phyloP scores from a whole-genome alignment of 2,329 filamentous ascomycete species.

The Grosmannia huntii region DNA sequence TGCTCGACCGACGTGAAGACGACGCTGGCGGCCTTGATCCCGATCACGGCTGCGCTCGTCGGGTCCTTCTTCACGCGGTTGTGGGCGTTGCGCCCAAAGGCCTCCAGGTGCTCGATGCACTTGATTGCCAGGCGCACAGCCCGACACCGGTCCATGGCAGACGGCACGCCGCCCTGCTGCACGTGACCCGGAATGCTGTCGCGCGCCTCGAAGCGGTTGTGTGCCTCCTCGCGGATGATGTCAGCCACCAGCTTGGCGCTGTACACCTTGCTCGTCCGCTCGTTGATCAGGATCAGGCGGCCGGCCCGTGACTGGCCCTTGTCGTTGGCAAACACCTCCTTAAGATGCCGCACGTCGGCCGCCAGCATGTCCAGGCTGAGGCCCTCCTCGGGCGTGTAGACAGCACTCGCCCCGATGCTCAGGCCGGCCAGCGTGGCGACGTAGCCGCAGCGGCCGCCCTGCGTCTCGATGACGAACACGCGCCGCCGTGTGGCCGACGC shows the following conservation, averaged over 20 bases:
- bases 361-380: conserved; percentile 89
- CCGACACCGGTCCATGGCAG: conserved; percentile 89
- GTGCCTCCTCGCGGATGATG: conserved; percentile 89
- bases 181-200: conserved; percentile 89
- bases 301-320: conserved; percentile 80
- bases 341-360: conserved; percentile 77
- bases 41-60: conserved; percentile 69
- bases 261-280: conserved; percentile 84
- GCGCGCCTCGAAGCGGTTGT: conserved; percentile 82
- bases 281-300: conserved; percentile 91
- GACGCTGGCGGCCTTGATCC: conserved; percentile 80
- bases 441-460: conserved; percentile 89
- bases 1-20: conserved; percentile 73
- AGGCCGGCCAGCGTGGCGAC: conserved; percentile 83
- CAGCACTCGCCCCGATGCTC: conserved; percentile 79
- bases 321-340: conserved; percentile 73
- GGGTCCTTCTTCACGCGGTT: conserved; percentile 61
- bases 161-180: conserved; percentile 85
- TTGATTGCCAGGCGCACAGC: conserved; percentile 87
- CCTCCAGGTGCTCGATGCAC: conserved; percentile 83
- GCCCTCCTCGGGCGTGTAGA: conserved; percentile 95
- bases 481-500: conserved; percentile 85
- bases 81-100: conserved; percentile 52
- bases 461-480: conserved; percentile 96
- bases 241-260: conserved; percentile 85